Conservation (phyloP, 495 filamentous ascomycete genomes). For the Sordaria brevicollis region DNA sequence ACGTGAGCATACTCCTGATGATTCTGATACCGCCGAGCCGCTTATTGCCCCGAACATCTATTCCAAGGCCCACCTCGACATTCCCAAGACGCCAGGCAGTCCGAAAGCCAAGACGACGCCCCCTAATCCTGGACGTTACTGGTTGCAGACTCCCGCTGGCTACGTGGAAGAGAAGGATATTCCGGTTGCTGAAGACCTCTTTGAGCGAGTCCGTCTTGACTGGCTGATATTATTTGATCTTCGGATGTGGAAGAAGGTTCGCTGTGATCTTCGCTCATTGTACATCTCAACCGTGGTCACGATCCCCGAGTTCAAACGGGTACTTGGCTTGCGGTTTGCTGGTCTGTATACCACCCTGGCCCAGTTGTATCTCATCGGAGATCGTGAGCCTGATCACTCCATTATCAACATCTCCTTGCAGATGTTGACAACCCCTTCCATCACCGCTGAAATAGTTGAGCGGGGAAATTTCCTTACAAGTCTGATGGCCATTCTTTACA, state of each 20-base stretch:
- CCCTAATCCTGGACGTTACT: slow-evolving; percentile 59
- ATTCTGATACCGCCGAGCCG: slow-evolving; percentile 48
- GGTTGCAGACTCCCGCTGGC: slow-evolving; percentile 67
- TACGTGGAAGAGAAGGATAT: slow-evolving; percentile 47
- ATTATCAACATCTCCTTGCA: slow-evolving; percentile 96
- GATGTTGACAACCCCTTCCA: slow-evolving; percentile 92
- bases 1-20: slow-evolving; percentile 47
- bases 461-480: slow-evolving; percentile 95
- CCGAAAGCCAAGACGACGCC: slow-evolving; percentile 19
- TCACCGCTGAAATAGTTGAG: slow-evolving; percentile 86
- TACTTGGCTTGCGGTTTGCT: slow-evolving; percentile 84
- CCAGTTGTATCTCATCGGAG: slow-evolving; percentile 91
- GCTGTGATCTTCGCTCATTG: slow-evolving; percentile 80
- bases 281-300: slow-evolving; percentile 95
- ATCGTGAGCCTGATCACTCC: slow-evolving; percentile 93
- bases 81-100: slow-evolving; percentile 45
- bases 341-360: slow-evolving; percentile 88
- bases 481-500: slow-evolving; percentile 92
- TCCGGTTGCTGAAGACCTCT: slow-evolving; percentile 71
- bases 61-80: slow-evolving; percentile 42
- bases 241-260: slow-evolving; percentile 89
- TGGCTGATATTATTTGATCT: slow-evolving; percentile 97
- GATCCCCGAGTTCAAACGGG: slow-evolving; percentile 91
- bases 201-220: slow-evolving; percentile 80
- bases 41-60: slow-evolving; percentile 45